phyloP scores from a whole-genome alignment of 257 asterid species.

The Salvia hispanica region DNA sequence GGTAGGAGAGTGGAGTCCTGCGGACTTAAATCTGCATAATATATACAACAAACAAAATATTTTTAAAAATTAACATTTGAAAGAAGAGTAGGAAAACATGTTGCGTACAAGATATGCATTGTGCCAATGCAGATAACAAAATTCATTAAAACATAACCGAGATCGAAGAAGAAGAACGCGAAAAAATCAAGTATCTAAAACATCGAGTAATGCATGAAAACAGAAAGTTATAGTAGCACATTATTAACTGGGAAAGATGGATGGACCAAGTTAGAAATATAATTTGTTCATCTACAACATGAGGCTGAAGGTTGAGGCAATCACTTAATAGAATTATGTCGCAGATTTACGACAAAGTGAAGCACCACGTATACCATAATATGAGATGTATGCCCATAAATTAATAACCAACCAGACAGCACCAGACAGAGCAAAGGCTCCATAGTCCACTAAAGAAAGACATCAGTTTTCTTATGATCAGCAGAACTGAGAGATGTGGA shows the following conservation, averaged over 20 bases:
- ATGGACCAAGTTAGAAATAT: not conserved
- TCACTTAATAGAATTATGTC: not conserved
- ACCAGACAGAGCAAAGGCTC: too few species aligned
- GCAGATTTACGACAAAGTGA: not conserved
- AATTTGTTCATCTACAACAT: not conserved
- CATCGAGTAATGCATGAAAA: constrained; percentile 14
- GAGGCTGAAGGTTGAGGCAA: not conserved
- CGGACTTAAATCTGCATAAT: constrained; percentile 79
- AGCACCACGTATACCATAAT: constrained; percentile 4
- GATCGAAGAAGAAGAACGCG: not conserved
- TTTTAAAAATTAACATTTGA: not conserved
- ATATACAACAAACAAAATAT: not conserved
- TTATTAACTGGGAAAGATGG: not conserved
- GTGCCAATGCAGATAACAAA: not conserved
- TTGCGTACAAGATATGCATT: constrained; percentile 10
- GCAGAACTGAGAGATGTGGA: too few species aligned
- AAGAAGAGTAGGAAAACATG: not conserved
- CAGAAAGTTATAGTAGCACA: not conserved
- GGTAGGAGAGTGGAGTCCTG: constrained; percentile 88
- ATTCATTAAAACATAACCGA: not conserved
- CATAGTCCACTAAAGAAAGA: too few species aligned
- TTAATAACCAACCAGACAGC: not conserved
- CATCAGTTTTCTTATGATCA: too few species aligned
- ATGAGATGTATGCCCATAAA: constrained; percentile 18
- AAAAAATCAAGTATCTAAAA: constrained; percentile 15